Percentiles rank a stretch among this genome's conserved stretches.
Evolutionary conservation across 371 early-diverging fungal species (phyloP).

Genomic region (Mucor sp.): DNA sequence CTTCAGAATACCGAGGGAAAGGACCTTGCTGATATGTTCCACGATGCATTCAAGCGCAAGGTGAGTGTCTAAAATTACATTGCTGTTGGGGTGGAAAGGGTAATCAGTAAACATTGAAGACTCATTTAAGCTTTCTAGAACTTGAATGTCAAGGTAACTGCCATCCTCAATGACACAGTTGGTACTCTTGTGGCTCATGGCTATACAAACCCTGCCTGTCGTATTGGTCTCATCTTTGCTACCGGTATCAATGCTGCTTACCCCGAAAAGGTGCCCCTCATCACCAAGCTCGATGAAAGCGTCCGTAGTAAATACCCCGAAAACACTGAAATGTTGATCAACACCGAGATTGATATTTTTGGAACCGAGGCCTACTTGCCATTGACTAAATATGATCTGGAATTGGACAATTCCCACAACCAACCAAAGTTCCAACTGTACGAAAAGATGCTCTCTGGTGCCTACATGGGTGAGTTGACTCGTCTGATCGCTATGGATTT

Average conservation of each 20-base stretch:
- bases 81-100: background rate
- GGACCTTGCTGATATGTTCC: constrained; percentile 83
- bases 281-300: constrained; percentile 26
- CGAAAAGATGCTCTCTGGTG: constrained; percentile 93
- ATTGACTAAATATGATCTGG: constrained; percentile 77
- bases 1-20: constrained; percentile 74
- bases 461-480: constrained; percentile 90
- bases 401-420: constrained; percentile 71
- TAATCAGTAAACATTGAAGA: background rate
- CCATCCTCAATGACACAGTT: constrained; percentile 94
- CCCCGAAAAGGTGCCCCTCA: constrained; percentile 26
- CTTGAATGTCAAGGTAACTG: constrained; percentile 73
- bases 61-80: constrained; percentile 20
- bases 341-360: constrained; percentile 84
- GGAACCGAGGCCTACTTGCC: constrained; percentile 74
- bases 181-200: constrained; percentile 87
- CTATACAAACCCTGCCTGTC: constrained; percentile 77
- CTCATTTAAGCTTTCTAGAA: constrained; percentile 30
- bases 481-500: constrained; percentile 78
- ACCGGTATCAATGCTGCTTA: constrained; percentile 90
- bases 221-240: constrained; percentile 87
- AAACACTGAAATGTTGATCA: constrained; percentile 80
- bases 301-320: constrained; percentile 23
- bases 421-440: constrained; percentile 84
- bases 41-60: constrained; percentile 78